These are phyloP conservation scores for Hypholoma sublateritium DNA, from an alignment of 768 basidiomycete genomes.

Conservation along the genomic window DNA sequence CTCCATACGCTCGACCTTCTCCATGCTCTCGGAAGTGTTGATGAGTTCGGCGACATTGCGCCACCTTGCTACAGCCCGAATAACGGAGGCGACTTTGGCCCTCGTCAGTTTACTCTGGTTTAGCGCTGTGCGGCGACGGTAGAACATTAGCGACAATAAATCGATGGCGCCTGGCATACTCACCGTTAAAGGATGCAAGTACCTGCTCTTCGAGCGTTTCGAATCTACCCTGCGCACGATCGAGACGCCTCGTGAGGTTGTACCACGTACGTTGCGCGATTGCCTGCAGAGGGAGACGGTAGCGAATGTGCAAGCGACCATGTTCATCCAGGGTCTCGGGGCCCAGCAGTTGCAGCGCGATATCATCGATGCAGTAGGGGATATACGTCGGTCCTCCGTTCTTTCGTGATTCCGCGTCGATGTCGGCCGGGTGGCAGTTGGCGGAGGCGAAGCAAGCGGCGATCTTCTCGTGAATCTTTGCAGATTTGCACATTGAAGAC, in stretches of 20 bases:
- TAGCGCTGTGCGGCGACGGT: constrained; percentile 9
- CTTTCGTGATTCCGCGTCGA: background rate
- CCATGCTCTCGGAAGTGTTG: background rate
- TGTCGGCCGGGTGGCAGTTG: constrained; percentile 10
- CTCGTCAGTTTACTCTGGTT: constrained; percentile 13
- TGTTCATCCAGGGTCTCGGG: constrained; percentile 5
- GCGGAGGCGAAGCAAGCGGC: background rate
- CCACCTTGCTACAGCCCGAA: constrained; percentile 22
- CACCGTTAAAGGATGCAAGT: constrained; percentile 8
- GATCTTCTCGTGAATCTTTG: constrained; percentile 11
- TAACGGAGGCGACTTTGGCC: constrained; percentile 12
- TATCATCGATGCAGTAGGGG: constrained; percentile 2
- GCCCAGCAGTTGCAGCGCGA: constrained; percentile 11
- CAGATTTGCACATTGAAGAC: background rate
- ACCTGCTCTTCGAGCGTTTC: background rate
- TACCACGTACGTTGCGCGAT: constrained; percentile 11
- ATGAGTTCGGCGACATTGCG: constrained; percentile 9
- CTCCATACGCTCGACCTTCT: constrained; percentile 14
- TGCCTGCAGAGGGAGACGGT: background rate
- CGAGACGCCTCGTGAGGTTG: background rate
- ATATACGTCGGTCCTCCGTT: constrained; percentile 4
- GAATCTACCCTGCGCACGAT: background rate
- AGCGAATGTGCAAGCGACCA: background rate
- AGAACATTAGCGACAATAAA: background rate
- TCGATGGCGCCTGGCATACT: background rate